A percentile compares a stretch with the other conserved stretches of the same genome.
These are phyloP conservation scores for Phragmites australis DNA, from an alignment of 176 grass and related monocot species.

Conservation along the genomic window DNA sequence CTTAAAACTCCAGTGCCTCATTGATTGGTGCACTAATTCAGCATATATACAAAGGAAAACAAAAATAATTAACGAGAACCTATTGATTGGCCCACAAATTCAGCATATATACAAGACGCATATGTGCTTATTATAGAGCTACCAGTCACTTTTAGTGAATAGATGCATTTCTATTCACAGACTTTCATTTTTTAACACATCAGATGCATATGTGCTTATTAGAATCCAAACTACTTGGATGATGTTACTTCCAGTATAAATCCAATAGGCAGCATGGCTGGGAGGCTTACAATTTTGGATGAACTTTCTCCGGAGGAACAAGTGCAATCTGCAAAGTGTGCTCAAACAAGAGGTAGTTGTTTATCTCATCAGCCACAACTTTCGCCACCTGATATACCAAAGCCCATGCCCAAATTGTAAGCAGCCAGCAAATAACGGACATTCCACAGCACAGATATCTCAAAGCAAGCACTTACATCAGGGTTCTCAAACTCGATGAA, in stretches of 20 bases:
- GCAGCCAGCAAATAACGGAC: not conserved
- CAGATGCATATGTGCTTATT: not conserved
- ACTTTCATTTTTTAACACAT: not conserved
- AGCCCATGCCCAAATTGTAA: not conserved
- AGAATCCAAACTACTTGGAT: not conserved
- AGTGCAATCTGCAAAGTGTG: slow-evolving; percentile 70
- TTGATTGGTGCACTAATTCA: not conserved
- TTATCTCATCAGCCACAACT: slow-evolving; percentile 85
- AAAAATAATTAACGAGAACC: not conserved
- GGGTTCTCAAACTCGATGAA: slow-evolving; percentile 93
- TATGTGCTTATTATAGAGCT: not conserved
- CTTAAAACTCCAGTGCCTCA: not conserved
- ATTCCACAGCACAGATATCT: not conserved
- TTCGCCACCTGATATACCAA: slow-evolving; percentile 67
- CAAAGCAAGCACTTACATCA: slow-evolving; percentile 39
- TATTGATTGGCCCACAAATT: no score
- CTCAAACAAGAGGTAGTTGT: slow-evolving; percentile 93
- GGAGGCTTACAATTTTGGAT: slow-evolving; percentile 71
- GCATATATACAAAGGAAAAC: not conserved
- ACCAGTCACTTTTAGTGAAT: not conserved
- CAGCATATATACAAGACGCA: no score
- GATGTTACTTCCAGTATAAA: not conserved
- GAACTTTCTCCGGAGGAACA: slow-evolving; percentile 67
- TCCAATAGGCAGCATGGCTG: not conserved
- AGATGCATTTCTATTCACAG: not conserved